These are phyloP conservation scores for Pholiota conissans DNA, from an alignment of 768 basidiomycete species.

Conservation along the genomic window DNA sequence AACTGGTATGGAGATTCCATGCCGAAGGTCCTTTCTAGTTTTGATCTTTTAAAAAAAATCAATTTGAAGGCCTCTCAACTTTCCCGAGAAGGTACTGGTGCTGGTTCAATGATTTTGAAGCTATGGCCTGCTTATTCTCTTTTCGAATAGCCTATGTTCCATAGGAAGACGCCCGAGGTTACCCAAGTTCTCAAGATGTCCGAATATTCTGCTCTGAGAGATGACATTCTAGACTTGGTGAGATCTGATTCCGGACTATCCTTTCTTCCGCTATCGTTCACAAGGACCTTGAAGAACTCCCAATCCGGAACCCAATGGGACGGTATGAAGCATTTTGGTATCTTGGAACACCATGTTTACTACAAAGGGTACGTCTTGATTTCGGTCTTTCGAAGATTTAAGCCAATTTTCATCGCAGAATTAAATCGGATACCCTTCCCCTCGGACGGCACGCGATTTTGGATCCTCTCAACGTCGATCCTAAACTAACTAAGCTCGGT, in stretches of 20 bases:
- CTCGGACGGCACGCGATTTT: neutral
- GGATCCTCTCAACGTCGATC: slow-evolving; percentile 2
- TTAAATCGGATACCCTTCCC: neutral
- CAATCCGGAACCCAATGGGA: slow-evolving; percentile 8
- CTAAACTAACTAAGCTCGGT: neutral
- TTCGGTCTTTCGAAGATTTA: neutral
- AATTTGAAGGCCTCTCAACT: slow-evolving; percentile 2
- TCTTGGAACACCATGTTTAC: neutral
- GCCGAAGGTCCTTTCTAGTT: too few species aligned
- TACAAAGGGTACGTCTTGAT: slow-evolving; percentile 2
- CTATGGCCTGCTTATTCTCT: neutral
- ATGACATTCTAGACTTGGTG: neutral
- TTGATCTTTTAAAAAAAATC: too few species aligned
- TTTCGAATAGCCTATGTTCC: slow-evolving; percentile 4
- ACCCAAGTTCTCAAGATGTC: neutral
- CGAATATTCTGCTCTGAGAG: neutral
- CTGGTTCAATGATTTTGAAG: too few species aligned
- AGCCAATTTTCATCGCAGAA: too few species aligned
- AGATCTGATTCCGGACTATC: neutral
- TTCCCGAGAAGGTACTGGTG: slow-evolving; percentile 1
- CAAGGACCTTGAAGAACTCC: neutral
- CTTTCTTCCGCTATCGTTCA: neutral
- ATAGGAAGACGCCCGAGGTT: slow-evolving; percentile 1
- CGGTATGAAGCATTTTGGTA: slow-evolving; percentile 7
- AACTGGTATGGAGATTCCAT: neutral